These are phyloP conservation scores for Dentipellis fragilis DNA, from an alignment of 768 basidiomycete genomes.

Conservation along the genomic window DNA sequence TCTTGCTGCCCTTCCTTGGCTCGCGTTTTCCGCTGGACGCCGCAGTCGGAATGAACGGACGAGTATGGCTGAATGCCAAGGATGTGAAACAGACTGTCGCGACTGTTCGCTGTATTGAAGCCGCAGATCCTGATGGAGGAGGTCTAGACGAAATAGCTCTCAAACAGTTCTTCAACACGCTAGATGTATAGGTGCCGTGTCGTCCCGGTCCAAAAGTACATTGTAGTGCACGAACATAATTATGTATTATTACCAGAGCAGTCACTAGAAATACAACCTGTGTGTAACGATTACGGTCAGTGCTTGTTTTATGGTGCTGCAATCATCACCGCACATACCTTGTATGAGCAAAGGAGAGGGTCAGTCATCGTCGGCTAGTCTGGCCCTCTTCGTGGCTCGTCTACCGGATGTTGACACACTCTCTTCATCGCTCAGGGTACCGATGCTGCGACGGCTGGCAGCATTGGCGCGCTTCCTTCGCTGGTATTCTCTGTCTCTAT, in stretches of 20 bases:
- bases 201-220: not conserved
- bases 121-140: slow-evolving; percentile 65
- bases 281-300: not conserved
- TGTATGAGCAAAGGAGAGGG: too few species aligned
- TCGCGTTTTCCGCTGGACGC: slow-evolving; percentile 76
- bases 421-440: slow-evolving; percentile 69
- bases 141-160: slow-evolving; percentile 45
- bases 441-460: slow-evolving; percentile 50
- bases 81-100: slow-evolving; percentile 68
- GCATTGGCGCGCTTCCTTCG: slow-evolving; percentile 55
- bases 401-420: slow-evolving; percentile 30
- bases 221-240: not conserved
- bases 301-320: not conserved
- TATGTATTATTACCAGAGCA: not conserved
- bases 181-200: slow-evolving; percentile 27
- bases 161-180: slow-evolving; percentile 39
- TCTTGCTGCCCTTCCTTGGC: slow-evolving; percentile 74
- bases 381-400: slow-evolving; percentile 59
- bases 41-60: slow-evolving; percentile 86
- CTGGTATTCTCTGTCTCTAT: slow-evolving; percentile 76
- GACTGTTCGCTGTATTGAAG: slow-evolving; percentile 69
- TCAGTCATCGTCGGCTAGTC: slow-evolving; percentile 44
- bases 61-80: slow-evolving; percentile 80
- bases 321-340: not conserved
- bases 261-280: not conserved